Evolutionary conservation across 441 rosid species (phyloP).

Genomic region (Jatropha multifida): DNA sequence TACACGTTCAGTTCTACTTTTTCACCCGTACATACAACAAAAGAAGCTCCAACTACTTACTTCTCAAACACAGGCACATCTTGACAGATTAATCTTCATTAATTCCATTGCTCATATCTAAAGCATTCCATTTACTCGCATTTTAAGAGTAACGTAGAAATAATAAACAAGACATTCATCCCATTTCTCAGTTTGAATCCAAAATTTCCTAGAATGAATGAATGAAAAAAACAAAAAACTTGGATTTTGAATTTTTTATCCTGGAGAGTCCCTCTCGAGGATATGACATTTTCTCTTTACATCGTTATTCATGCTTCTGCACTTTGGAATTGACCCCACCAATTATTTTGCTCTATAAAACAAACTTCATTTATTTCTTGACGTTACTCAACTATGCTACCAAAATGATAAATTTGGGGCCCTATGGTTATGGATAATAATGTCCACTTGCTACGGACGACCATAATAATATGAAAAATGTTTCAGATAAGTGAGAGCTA

Average conservation of each 20-base stretch:
- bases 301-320: background rate
- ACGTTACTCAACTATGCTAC: background rate
- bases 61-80: too few relatives aligned
- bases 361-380: slow-evolving; percentile 10
- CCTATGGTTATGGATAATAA: background rate
- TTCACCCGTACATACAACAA: background rate
- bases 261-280: background rate
- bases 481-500: background rate
- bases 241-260: background rate
- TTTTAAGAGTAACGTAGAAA: background rate
- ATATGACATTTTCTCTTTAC: background rate
- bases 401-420: background rate
- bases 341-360: background rate
- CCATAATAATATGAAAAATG: background rate
- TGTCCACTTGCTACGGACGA: background rate
- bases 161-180: background rate
- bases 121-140: too few relatives aligned
- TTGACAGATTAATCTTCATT: too few relatives aligned
- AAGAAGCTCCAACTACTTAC: too few relatives aligned
- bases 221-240: background rate
- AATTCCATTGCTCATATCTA: too few relatives aligned
- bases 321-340: background rate
- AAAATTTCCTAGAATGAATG: background rate
- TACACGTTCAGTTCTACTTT: background rate
- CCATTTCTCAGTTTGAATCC: background rate